phyloP scores from a whole-genome alignment of 345 rosid genomes.

The Lepidium africanum region DNA sequence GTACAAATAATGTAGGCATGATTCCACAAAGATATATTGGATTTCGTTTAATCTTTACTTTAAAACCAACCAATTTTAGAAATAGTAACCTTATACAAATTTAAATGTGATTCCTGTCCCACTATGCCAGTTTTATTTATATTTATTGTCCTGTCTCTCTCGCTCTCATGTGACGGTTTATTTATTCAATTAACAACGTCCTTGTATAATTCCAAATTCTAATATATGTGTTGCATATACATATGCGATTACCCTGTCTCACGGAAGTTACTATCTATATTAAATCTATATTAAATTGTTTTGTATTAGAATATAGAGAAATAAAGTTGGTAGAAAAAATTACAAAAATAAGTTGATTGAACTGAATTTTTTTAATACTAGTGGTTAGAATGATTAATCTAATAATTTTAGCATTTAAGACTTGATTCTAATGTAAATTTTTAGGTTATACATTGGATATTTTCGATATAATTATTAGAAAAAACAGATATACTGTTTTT shows the following conservation, averaged over 20 bases:
- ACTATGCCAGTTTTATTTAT: slow-evolving; percentile 2
- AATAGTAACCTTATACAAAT: not conserved
- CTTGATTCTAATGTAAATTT: too few relatives aligned
- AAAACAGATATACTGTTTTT: too few relatives aligned
- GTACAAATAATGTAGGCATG: not conserved
- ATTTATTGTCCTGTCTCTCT: not conserved
- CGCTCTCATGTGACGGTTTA: slow-evolving; percentile 8
- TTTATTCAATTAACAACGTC: not conserved
- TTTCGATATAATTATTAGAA: too few relatives aligned
- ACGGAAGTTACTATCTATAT: not conserved
- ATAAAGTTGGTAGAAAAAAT: too few relatives aligned
- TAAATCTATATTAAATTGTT: not conserved
- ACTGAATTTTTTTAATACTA: too few relatives aligned
- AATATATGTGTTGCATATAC: not conserved
- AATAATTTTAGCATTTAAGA: too few relatives aligned
- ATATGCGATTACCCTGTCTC: not conserved
- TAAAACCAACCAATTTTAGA: slow-evolving; percentile 2
- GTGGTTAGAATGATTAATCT: too few relatives aligned
- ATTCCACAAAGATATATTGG: not conserved
- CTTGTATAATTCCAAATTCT: not conserved
- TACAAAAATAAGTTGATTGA: too few relatives aligned
- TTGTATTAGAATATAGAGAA: not conserved
- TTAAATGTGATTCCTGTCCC: not conserved
- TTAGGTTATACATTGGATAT: too few relatives aligned
- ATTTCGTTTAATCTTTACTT: slow-evolving; percentile 2